Evolutionary conservation across 2,329 filamentous ascomycete species (phyloP), one percentile per base, ranked within the genome.

Genomic region (Clonostachys rhizophaga): DNA sequence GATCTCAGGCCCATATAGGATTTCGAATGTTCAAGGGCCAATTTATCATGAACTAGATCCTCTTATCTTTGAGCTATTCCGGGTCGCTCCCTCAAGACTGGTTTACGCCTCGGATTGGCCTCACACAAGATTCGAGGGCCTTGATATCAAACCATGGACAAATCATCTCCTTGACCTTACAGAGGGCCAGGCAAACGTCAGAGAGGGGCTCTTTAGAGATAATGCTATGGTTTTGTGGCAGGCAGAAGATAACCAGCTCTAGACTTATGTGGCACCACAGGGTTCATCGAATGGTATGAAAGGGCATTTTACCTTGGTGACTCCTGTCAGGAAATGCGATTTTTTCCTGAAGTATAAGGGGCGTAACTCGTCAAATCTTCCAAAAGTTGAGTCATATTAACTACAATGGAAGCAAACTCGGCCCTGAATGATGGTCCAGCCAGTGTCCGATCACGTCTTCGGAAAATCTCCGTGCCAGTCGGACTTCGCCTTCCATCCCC

Each of bases 91-190:
- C 36, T 52, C 47, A 24, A 62, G 71, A 16, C 65, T 78, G n/a
- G 69, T 82, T 0, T 83, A 79, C 58, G 79, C 78, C 2, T 79
- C 76, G 2, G 79, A 83, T 54, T 83, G 79, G 79, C 79, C 79
- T 14, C 79, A 83, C 58, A 83, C 80, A 9, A 67, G 79, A 24
- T 82, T 78, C 50, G 72, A 79, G 16, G 72, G 71, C 6, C 54
- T 79, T 4, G 74, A 83, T 54, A 75, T 81, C 20, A 63, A 59
- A 42, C 74, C 74, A 0, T 84, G 78, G 57, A 69, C 81, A 30
- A 69, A 79, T 49, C 67, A 62, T 45, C 76, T 79, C 43, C 57
- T 84, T 47, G 65, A 73, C 13, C 77, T 78, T 70, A 81, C 77
- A 52, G 69, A 64, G 2, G 63, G 67, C 2, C 66, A 75, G 46